Percentiles rank a stretch among this genome's conserved stretches.
Conservation (phyloP, 2,329 filamentous ascomycete genomes). For the Ceratocystis huliohia region DNA sequence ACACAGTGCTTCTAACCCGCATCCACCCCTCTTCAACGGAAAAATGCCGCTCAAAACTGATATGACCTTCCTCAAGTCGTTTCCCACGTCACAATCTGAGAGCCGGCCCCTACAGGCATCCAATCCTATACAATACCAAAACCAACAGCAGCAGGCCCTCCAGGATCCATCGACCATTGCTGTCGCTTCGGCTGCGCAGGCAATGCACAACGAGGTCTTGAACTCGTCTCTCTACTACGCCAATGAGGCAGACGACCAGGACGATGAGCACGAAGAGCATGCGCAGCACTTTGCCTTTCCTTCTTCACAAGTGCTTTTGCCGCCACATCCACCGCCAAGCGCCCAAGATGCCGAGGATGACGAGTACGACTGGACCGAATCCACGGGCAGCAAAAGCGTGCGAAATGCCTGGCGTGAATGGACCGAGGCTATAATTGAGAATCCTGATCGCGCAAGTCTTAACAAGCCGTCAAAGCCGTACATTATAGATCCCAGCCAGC, state of each 20-base stretch:
- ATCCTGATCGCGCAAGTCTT: neutral
- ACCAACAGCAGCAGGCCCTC: neutral
- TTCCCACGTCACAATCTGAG: neutral
- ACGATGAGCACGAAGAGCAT: conserved; percentile 1
- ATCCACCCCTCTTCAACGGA: neutral
- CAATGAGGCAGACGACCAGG: neutral
- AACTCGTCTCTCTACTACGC: neutral
- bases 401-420: conserved; percentile 16
- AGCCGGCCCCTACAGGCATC: neutral
- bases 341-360: conserved; percentile 8
- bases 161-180: neutral
- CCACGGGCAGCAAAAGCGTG: neutral
- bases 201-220: neutral
- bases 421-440: conserved; percentile 13
- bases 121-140: neutral
- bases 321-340: conserved; percentile 10
- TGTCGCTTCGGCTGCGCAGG: neutral
- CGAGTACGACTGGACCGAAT: neutral
- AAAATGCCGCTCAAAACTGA: neutral
- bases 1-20: neutral
- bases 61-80: conserved; percentile 12
- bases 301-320: conserved; percentile 15
- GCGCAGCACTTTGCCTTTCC: conserved; percentile 10
- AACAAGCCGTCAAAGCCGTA: neutral
- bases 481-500: neutral